Evolutionary conservation across 2,329 filamentous ascomycete genomes (phyloP).

Genomic region (Fusarium mexicanum): DNA sequence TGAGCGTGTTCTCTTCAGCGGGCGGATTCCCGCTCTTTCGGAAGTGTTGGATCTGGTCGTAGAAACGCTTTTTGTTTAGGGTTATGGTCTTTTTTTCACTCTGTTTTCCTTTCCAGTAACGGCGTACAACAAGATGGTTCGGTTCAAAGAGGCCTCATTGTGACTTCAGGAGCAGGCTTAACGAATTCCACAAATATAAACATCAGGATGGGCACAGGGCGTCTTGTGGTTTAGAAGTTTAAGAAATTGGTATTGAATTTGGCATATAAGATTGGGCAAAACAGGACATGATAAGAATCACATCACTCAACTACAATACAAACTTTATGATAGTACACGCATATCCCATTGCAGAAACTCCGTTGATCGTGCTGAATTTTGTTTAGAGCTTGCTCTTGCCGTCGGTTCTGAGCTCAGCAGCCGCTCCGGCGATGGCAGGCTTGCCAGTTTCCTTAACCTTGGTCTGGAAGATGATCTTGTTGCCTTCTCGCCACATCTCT

Average conservation of each 20-base stretch:
- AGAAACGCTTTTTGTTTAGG: constrained; percentile 55
- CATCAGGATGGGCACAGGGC: constrained; percentile 12
- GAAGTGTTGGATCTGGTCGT: constrained; percentile 59
- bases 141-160: constrained; percentile 21
- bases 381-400: constrained; percentile 47
- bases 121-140: constrained; percentile 23
- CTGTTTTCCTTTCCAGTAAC: constrained; percentile 3
- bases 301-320: constrained; percentile 42
- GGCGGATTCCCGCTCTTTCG: constrained; percentile 51
- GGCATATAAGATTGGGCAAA: constrained; percentile 30
- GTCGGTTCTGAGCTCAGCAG: constrained; percentile 72
- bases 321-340: constrained; percentile 38
- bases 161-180: constrained; percentile 11
- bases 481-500: constrained; percentile 93
- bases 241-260: constrained; percentile 14
- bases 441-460: constrained; percentile 95
- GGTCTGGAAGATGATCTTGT: constrained; percentile 82
- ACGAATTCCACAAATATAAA: constrained; percentile 19
- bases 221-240: constrained; percentile 18
- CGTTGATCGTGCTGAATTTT: constrained; percentile 6
- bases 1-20: constrained; percentile 46
- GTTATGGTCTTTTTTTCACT: not conserved
- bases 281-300: constrained; percentile 25
- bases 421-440: constrained; percentile 82
- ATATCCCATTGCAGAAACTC: constrained; percentile 28